phyloP scores from a whole-genome alignment of 2,329 filamentous ascomycete species.

The Exophiala spinifera region DNA sequence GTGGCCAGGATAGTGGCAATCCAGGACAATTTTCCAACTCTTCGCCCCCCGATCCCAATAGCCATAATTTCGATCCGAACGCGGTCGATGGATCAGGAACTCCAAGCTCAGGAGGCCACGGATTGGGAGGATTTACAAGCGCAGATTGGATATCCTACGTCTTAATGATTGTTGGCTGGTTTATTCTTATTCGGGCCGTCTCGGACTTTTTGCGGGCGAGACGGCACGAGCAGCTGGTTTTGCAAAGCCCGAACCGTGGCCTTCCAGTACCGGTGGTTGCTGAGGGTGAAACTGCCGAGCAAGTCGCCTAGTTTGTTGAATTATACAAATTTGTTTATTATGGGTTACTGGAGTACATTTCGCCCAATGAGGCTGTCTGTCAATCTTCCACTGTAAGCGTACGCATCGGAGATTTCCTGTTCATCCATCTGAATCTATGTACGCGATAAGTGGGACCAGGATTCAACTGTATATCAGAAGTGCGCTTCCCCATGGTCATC shows the following conservation, averaged over 20 bases:
- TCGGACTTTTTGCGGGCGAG: slow-evolving; percentile 85
- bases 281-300: slow-evolving; percentile 75
- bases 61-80: slow-evolving; percentile 79
- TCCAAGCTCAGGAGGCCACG: slow-evolving; percentile 7
- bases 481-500: too few relatives aligned
- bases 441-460: too few relatives aligned
- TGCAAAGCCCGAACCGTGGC: slow-evolving; percentile 88
- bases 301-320: slow-evolving; percentile 57
- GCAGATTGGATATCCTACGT: slow-evolving; percentile 84
- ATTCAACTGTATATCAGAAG: too few relatives aligned
- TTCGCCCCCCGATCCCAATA: slow-evolving; percentile 80
- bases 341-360: too few relatives aligned
- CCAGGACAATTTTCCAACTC: slow-evolving; percentile 48
- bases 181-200: slow-evolving; percentile 90
- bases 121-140: slow-evolving; percentile 23
- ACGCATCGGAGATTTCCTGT: too few relatives aligned
- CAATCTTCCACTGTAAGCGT: too few relatives aligned
- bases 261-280: slow-evolving; percentile 82
- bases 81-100: slow-evolving; percentile 46
- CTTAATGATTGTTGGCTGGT: slow-evolving; percentile 97
- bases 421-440: too few relatives aligned
- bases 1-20: slow-evolving; percentile 50
- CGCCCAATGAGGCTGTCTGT: too few relatives aligned
- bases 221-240: slow-evolving; percentile 85
- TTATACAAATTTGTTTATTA: neutral